Base-by-base conservation (phyloP, 2,329 filamentous ascomycete genomes). In the Colletotrichum sp. region DNA sequence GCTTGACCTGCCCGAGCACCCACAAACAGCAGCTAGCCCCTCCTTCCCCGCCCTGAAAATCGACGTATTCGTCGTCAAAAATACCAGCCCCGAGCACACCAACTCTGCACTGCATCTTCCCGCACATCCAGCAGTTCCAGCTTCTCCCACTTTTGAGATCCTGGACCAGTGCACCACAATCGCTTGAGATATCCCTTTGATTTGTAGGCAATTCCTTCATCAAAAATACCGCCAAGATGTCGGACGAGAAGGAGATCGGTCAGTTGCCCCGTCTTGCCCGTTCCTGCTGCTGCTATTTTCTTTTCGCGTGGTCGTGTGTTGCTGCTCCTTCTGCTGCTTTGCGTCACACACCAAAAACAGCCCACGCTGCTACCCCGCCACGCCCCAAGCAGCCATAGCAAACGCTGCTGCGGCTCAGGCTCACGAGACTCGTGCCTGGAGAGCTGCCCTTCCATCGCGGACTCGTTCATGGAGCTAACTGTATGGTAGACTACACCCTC, bases 401-500 rank as follows among this genome's bases (percentile, higher is more conserved):
- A 16, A 67, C 36, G 52, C 43, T 48, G 30, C 26, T 39, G 34
- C 28, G 64, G 63, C 65, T 39, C 48, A 52, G n/a, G 43, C 43
- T 52, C 43, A 74, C 39, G 34, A 70, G 71, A 60, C 74, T 66
- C 48, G 65, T 18, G 59, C 39, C 15, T 66, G 57, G 36, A 32
- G 72, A 75, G 32, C 60, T 59, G 67, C 43, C 28, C 34, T 36
- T 36, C 21, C 55, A 34, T n/a, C 36, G 39, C 48, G 52, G 28
- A 57, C 61, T 63, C 26, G 60, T 67, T 30, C 34, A 13, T 65
- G 24, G 16, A 24, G 61, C 75, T 77, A 28, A 65, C 48, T 43
- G 71, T 52, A 43, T 77, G 60, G 52, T 63, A 98, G 95, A 98
- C 86, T 96, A 98, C 89, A 92, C 94, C 80, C 92, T 98, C 86